phyloP scores from a whole-genome alignment of 2,329 filamentous ascomycete genomes.

The Aureobasidium sp. region DNA sequence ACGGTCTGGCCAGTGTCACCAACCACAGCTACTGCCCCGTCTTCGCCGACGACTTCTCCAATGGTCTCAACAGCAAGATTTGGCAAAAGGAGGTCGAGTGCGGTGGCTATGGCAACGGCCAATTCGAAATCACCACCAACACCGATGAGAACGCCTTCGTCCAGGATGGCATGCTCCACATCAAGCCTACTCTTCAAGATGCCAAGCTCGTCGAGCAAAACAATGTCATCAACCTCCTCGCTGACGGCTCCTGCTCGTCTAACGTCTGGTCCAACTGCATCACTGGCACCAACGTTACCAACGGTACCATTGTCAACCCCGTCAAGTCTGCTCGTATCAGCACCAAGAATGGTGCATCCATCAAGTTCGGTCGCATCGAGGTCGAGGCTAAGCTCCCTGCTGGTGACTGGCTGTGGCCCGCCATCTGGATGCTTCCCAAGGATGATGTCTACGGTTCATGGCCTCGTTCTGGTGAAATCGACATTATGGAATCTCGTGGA shows the following conservation, averaged over 20 bases:
- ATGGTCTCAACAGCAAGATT: conserved; percentile 51
- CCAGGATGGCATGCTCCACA: conserved; percentile 60
- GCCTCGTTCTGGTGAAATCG: conserved; percentile 77
- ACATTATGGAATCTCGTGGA: conserved; percentile 72
- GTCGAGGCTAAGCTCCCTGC: conserved; percentile 67
- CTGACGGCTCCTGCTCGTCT: conserved; percentile 62
- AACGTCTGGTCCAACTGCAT: conserved; percentile 55
- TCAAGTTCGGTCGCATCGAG: conserved; percentile 77
- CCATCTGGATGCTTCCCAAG: conserved; percentile 84
- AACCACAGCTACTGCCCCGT: conserved; percentile 68
- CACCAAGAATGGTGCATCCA: conserved; percentile 61
- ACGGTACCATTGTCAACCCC: conserved; percentile 69
- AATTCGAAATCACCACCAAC: conserved; percentile 71
- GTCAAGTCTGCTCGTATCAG: conserved; percentile 72
- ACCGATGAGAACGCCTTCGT: conserved; percentile 69
- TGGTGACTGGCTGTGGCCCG: conserved; percentile 85
- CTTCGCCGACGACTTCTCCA: conserved; percentile 58
- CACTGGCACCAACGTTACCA: conserved; percentile 66
- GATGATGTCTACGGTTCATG: conserved; percentile 66
- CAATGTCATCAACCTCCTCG: conserved; percentile 60
- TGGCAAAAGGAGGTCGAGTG: conserved; percentile 72
- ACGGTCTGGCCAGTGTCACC: conserved; percentile 64
- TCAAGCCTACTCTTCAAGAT: conserved; percentile 74
- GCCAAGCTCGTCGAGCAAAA: conserved; percentile 57
- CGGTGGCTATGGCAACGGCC: conserved; percentile 71